A percentile compares a stretch with the other conserved stretches of the same genome.
Conservation (phyloP, 306 rosid genomes). For the Casuarina glauca region DNA sequence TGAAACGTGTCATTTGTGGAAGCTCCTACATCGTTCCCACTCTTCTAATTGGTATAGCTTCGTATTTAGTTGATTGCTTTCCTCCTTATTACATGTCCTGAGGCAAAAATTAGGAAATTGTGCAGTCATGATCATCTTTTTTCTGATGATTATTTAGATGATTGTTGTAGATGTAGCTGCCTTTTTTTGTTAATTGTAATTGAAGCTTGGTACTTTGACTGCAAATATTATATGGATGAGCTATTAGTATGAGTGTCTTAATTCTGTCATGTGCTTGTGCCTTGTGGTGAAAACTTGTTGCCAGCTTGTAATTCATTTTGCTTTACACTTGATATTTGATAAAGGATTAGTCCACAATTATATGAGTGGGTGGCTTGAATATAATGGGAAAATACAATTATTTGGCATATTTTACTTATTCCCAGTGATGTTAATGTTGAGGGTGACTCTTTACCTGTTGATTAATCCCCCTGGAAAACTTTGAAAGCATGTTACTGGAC, state of each 20-base stretch:
- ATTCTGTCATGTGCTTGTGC: background rate
- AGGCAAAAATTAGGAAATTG: background rate
- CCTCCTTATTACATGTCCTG: background rate
- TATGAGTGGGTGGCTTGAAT: background rate
- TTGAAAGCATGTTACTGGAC: conserved; percentile 7
- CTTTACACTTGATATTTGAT: background rate
- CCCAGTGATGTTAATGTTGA: background rate
- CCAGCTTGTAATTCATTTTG: background rate
- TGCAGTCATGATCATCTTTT: background rate
- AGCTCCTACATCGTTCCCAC: background rate
- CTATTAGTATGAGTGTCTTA: background rate
- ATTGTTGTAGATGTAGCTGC: background rate
- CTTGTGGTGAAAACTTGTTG: background rate
- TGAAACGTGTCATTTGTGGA: background rate
- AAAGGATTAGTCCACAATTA: background rate
- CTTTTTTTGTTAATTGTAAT: background rate
- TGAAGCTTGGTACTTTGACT: background rate
- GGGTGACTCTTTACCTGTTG: conserved; percentile 1
- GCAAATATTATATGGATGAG: background rate
- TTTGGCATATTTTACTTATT: background rate
- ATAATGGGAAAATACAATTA: background rate
- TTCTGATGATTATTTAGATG: background rate
- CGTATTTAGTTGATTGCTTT: background rate
- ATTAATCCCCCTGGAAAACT: background rate
- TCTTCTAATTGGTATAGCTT: background rate